phyloP scores from a whole-genome alignment of 2,329 filamentous ascomycete species.

The Septoria petroselini region DNA sequence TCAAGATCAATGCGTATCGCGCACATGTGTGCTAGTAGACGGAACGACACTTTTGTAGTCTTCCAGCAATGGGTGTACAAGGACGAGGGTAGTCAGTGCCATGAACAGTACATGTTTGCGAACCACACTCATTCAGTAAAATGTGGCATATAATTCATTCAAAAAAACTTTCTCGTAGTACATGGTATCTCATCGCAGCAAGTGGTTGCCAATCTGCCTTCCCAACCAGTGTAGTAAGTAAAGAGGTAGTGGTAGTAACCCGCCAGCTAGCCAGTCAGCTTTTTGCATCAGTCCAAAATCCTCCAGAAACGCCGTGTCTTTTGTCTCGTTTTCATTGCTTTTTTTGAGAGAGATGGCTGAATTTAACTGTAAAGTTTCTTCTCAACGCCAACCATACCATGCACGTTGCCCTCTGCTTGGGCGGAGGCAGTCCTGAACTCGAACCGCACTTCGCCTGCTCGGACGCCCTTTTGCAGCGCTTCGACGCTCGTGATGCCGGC shows the following conservation, averaged over 20 bases:
- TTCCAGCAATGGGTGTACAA: too few relatives aligned
- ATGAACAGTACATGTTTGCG: too few relatives aligned
- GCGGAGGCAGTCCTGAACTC: slow-evolving; percentile 92
- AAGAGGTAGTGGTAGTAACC: background rate
- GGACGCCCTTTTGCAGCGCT: slow-evolving; percentile 72
- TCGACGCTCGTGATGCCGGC: slow-evolving; percentile 79
- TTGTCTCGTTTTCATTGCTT: background rate
- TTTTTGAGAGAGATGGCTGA: background rate
- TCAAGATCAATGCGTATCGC: too few relatives aligned
- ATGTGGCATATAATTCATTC: background rate
- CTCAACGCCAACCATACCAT: slow-evolving; percentile 95
- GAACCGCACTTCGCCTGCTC: slow-evolving; percentile 75
- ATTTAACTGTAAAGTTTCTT: slow-evolving; percentile 81
- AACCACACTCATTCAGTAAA: background rate
- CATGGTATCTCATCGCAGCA: background rate
- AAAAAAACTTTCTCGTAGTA: slow-evolving; percentile 5
- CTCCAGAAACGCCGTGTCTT: slow-evolving; percentile 7
- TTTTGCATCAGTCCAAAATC: too few relatives aligned
- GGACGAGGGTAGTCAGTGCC: too few relatives aligned
- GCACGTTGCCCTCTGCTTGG: slow-evolving; percentile 93
- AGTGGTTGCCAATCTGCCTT: too few relatives aligned
- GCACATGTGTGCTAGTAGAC: too few relatives aligned
- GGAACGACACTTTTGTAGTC: too few relatives aligned
- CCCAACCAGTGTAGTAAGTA: background rate
- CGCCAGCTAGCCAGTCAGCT: too few relatives aligned